Evolutionary conservation across 2,329 filamentous ascomycete genomes (phyloP), one percentile per base, ranked within the genome.

Genomic region (Hymenoscyphus linearis): DNA sequence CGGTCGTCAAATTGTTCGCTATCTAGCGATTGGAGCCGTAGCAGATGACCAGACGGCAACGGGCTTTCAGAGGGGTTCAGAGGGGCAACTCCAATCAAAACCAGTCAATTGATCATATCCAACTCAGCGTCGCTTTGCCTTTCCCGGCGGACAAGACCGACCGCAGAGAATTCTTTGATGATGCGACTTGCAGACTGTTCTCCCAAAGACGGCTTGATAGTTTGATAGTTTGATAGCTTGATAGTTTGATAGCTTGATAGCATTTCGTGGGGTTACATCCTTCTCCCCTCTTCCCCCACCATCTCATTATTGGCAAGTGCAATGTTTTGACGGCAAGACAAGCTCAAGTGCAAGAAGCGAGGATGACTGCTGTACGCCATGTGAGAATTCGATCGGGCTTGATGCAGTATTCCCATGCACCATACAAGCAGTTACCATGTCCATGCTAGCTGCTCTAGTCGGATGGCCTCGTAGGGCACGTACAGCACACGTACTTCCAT

Each of bases 11-110:
- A 34, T 44, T 58, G 16, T 25, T 27, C 44, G 56, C 13, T 27
- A 22, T 52, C 27, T 26, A 47, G 37, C 22, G 55, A 22, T 13
- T 9, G n/a, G 36, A 37, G 37, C 14, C 10, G 40, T 47, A 52
- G 57, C 57, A 53, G 57, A 52, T 58, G 56, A 58, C 34, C 56
- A 52, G n/a, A 44, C 26, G 16, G 44, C 47, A 26, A 26, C 25
- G 14, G 14, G 44, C 18, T 34, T 58, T 53, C 56, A 13, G 35
- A 36, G 27, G 13, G 18, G 34, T 37, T 37, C 10, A 16, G 18
- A 34, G 12, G 22, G 13, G 31, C n/a, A 37, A 25, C n/a, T 36
- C 54, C 54, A 56, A 56, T 56, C 54, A 56, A 40, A 34, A 37
- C 14, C 18, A 22, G 22, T 6, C 22, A 12, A 18, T 14, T 34